These are phyloP conservation scores for Raddia distichophylla DNA, from an alignment of 176 grass and related monocot species.

Conservation along the genomic window DNA sequence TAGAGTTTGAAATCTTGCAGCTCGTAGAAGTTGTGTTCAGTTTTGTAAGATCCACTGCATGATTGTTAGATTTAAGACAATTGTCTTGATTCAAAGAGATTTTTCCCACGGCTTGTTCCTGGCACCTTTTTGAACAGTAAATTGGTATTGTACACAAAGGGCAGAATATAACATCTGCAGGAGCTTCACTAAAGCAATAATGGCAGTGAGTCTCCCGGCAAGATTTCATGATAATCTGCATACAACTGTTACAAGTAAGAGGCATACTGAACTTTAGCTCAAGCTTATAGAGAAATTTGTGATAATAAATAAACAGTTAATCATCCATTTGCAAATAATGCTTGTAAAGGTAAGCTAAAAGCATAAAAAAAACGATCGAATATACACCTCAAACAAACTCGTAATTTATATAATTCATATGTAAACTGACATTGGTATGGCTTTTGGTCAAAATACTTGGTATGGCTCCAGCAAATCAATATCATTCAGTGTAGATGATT, in stretches of 20 bases:
- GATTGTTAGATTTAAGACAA: conserved; percentile 32
- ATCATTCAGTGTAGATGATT: conserved; percentile 1
- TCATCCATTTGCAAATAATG: conserved; percentile 1
- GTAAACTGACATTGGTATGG: not conserved
- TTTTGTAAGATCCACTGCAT: conserved; percentile 45
- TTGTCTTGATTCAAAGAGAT: conserved; percentile 36
- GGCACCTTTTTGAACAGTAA: conserved; percentile 84
- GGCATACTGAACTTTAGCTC: conserved; percentile 44
- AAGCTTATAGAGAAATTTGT: not conserved
- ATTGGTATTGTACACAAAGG: conserved; percentile 81
- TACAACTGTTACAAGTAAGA: conserved; percentile 56
- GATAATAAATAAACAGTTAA: conserved; percentile 14
- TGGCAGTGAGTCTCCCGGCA: conserved; percentile 80
- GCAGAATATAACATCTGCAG: conserved; percentile 69
- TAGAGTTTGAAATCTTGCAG: conserved; percentile 38
- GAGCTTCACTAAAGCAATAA: conserved; percentile 77
- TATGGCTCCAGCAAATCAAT: not conserved
- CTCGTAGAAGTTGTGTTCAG: conserved; percentile 44
- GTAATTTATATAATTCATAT: conserved; percentile 9
- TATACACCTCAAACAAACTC: conserved; percentile 19
- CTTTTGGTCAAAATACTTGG: not conserved
- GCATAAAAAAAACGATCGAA: not conserved
- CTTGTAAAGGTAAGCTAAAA: conserved; percentile 26
- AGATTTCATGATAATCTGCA: conserved; percentile 85
- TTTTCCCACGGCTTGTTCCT: conserved; percentile 54